A percentile compares a stretch with the other conserved stretches of the same genome.
Evolutionary conservation across 2,329 filamentous ascomycete species (phyloP).

Genomic region (Aspergillus sp.): DNA sequence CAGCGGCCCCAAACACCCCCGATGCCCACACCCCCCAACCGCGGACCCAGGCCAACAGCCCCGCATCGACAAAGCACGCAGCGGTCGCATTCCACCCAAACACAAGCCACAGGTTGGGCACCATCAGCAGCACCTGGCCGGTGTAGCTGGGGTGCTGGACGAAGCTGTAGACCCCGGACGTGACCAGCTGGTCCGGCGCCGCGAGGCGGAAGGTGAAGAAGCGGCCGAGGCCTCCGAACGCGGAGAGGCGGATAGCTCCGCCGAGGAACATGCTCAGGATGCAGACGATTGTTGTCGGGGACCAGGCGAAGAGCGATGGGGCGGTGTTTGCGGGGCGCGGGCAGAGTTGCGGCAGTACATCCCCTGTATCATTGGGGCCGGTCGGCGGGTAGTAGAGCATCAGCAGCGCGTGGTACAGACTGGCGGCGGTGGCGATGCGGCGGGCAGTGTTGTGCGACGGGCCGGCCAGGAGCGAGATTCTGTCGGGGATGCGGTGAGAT

Average conservation of each 20-base stretch:
- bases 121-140: constrained; percentile 28
- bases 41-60: constrained; percentile 25
- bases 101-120: constrained; percentile 18
- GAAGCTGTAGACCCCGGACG: constrained; percentile 40
- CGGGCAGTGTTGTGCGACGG: constrained; percentile 4
- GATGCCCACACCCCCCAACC: constrained; percentile 1
- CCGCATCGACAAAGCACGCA: no score
- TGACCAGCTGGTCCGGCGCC: constrained; percentile 38
- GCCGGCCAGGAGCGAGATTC: constrained; percentile 11
- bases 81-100: constrained; percentile 30
- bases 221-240: constrained; percentile 39
- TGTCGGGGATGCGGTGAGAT: constrained; percentile 9
- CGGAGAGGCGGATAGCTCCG: constrained; percentile 22
- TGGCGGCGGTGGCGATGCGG: constrained; percentile 2
- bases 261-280: constrained; percentile 11
- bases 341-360: no score
- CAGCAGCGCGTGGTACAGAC: constrained; percentile 15
- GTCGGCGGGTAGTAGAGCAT: constrained; percentile 5
- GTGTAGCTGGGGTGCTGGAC: constrained; percentile 48
- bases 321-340: constrained; percentile 10
- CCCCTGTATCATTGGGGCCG: background rate
- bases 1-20: constrained; percentile 8
- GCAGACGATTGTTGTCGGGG: no score
- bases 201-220: constrained; percentile 48
- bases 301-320: constrained; percentile 17